Base-by-base conservation (phyloP, 192 early-diverging fungal genomes). In the Backusella psychrophila region DNA sequence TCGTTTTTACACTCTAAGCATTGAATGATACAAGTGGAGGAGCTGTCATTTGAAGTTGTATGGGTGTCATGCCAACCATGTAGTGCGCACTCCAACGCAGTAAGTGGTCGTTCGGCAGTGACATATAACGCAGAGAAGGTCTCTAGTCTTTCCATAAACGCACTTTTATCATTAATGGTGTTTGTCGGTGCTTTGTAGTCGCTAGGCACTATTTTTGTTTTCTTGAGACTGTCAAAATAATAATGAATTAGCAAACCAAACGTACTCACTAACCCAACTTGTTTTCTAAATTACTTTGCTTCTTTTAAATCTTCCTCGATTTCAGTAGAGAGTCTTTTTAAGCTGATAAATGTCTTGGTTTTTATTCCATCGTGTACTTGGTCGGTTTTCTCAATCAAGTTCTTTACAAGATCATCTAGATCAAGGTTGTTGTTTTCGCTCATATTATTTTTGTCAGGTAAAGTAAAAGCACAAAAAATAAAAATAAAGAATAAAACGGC, bases 351-450 rank as follows among this genome's bases (percentile, higher is more conserved):
- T 3, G 56, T 63, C 23, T 63, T 63, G 56, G 26, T 14, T 29
- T 63, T 63, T 63, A 63, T 63, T 63, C 21, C 56, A 63, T 63
- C 56, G 26, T 63, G 56, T 14, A 63, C 56, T 63, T 63, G 21
- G 2, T 23, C 26, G 7, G 21, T 63, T 4, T 26, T 29, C 7
- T 63, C 23, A 8, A 29, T n/a, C 12, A 63, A 11, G 7, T 29
- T 9, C 9, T 63, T 63, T 26, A 63, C 56, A 29, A 63, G 7
- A 11, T 63, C 23, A 63, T 63, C 56, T 3, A 63, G 56, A 63
- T 63, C 26, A 12, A 4, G 56, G 3, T 29, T 11, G 12, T 29
- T 63, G 26, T 1, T 63, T 29, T 63, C 46, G 1, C 46, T 49
- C 46, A 49, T 49, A 19, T 7, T 49, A 49, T 49, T 49, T 49